Evolutionary conservation across 805 yeast species (phyloP).

Genomic region (Jamesozyma gamospora): DNA sequence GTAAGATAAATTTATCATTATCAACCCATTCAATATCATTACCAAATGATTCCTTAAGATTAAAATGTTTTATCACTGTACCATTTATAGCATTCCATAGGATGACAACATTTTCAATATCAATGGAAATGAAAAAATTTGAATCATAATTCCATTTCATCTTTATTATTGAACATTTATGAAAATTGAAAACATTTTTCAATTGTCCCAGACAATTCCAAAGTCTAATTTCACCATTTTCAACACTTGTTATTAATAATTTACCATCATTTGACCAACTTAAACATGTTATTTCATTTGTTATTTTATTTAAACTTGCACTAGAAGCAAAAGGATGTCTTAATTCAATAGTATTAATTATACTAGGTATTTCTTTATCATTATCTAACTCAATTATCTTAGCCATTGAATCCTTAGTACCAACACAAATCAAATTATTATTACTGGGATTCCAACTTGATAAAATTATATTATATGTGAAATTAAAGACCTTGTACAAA

Average conservation of each 20-base stretch:
- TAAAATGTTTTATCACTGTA: conserved; percentile 36
- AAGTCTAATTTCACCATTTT: conserved; percentile 64
- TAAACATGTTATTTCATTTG: conserved; percentile 28
- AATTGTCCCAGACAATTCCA: conserved; percentile 69
- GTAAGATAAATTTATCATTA: conserved; percentile 56
- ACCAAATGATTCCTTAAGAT: conserved; percentile 31
- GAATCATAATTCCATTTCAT: conserved; percentile 55
- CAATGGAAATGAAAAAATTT: conserved; percentile 47
- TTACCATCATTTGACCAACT: conserved; percentile 65
- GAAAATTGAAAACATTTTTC: conserved; percentile 43
- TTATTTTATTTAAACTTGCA: conserved; percentile 10
- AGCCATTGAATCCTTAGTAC: conserved; percentile 40
- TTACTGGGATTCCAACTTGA: conserved; percentile 50
- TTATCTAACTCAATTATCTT: conserved; percentile 32
- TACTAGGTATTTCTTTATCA: neutral
- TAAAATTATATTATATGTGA: conserved; percentile 35
- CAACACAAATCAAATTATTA: conserved; percentile 41
- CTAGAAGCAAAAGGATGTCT: conserved; percentile 30
- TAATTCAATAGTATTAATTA: conserved; percentile 12
- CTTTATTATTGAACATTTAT: conserved; percentile 43
- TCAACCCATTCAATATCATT: conserved; percentile 69
- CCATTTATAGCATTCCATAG: conserved; percentile 62
- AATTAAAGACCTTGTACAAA: conserved; percentile 31
- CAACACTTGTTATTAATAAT: conserved; percentile 50
- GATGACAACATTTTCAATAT: conserved; percentile 41